These are phyloP conservation scores for Blumeria hordei DNA, from an alignment of 2,329 filamentous ascomycete genomes.

Conservation along the genomic window DNA sequence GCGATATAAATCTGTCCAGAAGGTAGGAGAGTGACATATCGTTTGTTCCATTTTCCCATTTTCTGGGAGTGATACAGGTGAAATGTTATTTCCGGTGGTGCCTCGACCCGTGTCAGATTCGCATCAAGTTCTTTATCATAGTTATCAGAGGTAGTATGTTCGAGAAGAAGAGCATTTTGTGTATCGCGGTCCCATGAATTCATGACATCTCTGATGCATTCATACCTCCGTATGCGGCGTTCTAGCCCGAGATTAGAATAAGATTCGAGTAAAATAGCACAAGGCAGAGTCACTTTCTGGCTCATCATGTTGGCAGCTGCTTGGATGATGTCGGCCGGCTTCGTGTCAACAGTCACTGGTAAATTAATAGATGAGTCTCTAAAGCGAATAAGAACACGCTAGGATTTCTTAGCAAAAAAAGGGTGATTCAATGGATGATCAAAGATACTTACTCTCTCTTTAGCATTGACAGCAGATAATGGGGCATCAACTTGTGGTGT, in stretches of 20 bases:
- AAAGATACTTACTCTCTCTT: slow-evolving; percentile 37
- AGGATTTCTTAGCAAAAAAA: slow-evolving; percentile 11
- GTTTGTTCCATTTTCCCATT: slow-evolving; percentile 72
- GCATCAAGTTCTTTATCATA: slow-evolving; percentile 38
- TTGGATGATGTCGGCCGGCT: slow-evolving; percentile 45
- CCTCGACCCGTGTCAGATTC: slow-evolving; percentile 33
- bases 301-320: slow-evolving; percentile 39
- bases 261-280: slow-evolving; percentile 51
- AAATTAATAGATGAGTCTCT: slow-evolving; percentile 43
- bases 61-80: slow-evolving; percentile 61
- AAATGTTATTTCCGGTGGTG: slow-evolving; percentile 42
- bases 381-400: slow-evolving; percentile 51
- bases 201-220: slow-evolving; percentile 65
- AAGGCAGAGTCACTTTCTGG: slow-evolving; percentile 36
- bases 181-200: slow-evolving; percentile 77
- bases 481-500: slow-evolving; percentile 47
- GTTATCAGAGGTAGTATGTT: slow-evolving; percentile 30
- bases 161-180: slow-evolving; percentile 49
- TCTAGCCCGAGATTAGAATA: slow-evolving; percentile 58
- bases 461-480: slow-evolving; percentile 55
- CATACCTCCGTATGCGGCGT: slow-evolving; percentile 62
- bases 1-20: slow-evolving; percentile 50
- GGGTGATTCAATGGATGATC: too few species aligned
- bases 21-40: slow-evolving; percentile 45
- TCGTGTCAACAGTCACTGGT: slow-evolving; percentile 52